These are phyloP conservation scores for Laguncularia racemosa DNA, from an alignment of 345 rosid genomes.

Conservation along the genomic window DNA sequence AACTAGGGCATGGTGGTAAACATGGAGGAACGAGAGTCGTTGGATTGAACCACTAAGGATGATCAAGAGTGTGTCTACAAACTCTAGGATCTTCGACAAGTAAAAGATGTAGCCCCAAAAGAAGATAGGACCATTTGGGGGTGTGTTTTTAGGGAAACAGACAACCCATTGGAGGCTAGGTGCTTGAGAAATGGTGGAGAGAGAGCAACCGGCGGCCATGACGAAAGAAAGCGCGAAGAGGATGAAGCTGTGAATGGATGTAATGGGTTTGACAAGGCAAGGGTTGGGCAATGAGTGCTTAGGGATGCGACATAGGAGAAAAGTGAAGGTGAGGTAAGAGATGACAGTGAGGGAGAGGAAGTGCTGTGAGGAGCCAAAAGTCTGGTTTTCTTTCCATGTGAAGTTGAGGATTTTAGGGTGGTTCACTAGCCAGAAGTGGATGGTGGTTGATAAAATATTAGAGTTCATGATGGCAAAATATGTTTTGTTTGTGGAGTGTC, in stretches of 20 bases:
- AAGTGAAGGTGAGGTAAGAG: constrained; percentile 23
- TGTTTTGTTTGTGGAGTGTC: too few species aligned
- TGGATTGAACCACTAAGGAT: constrained; percentile 28
- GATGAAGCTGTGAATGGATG: constrained; percentile 62
- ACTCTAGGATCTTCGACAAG: constrained; percentile 57
- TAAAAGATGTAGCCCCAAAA: constrained; percentile 68
- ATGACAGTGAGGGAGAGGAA: constrained; percentile 27
- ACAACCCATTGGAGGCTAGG: constrained; percentile 27
- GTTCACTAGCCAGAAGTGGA: constrained; percentile 25
- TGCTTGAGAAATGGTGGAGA: constrained; percentile 29
- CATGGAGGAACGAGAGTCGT: constrained; percentile 77
- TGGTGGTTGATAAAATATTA: not conserved
- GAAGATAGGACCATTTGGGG: constrained; percentile 46
- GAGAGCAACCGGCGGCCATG: constrained; percentile 69
- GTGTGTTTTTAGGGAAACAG: constrained; percentile 42
- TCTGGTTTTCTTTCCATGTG: constrained; percentile 24
- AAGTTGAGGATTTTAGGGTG: constrained; percentile 31
- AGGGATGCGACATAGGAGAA: constrained; percentile 4
- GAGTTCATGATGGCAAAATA: too few species aligned
- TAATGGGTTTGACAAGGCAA: constrained; percentile 55
- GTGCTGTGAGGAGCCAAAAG: constrained; percentile 24
- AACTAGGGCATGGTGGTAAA: constrained; percentile 72
- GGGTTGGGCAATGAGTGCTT: constrained; percentile 15
- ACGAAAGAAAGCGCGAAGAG: constrained; percentile 50
- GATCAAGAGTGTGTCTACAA: constrained; percentile 50